Base-by-base conservation (phyloP, 1,139 yeast species). In the Blastobotrys aristatus region DNA sequence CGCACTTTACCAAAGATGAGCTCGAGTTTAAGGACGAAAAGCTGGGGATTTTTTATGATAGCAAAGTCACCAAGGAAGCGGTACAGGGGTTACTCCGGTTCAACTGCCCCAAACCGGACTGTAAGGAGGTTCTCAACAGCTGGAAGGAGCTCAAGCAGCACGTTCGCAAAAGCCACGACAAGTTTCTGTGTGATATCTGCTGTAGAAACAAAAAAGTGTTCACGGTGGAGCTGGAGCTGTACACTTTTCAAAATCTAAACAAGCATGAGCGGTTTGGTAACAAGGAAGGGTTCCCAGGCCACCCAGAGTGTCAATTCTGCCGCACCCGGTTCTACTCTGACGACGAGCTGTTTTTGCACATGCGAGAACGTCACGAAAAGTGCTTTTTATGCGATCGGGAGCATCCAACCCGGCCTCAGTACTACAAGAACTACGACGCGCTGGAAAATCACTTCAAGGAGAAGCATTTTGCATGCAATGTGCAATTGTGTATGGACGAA, bases 271-370 rank as follows among this genome's bases (percentile, higher is more conserved):
- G 74, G 4, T 74, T 71, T 37, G 97, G 96, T 40, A 77, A 75
- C 55, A 75, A 73, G 40, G 66, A 69, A 17, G 97, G 97, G 2
- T 90, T 90, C 63, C 72, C 68, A 10, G 97, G 97, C 0, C 99
- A 92, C 62, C 97, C 97, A 0, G 74, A 76, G 55, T 92, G 99
- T 72, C 79, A 79, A 55, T 87, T 87, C 64, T 92, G 98, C 66
- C 69, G 76, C 3, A 75, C 72, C 55, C 68, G 95, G 50, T 90
- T 87, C 63, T 92, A 92, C 63, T 88, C 96, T 0, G 89, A 82
- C 47, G 97, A 92, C 62, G 97, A 90, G 63, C 72, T 89, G 57
- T 80, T 79, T 58, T 67, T 82, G 35, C 99, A 92, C 65, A 76
- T 92, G 67, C 74, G 96, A 57, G 87, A 87, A 53, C 71, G 72